These are phyloP conservation scores for Waltergamsia citrina DNA, from an alignment of 2,329 filamentous ascomycete genomes.

Conservation along the genomic window DNA sequence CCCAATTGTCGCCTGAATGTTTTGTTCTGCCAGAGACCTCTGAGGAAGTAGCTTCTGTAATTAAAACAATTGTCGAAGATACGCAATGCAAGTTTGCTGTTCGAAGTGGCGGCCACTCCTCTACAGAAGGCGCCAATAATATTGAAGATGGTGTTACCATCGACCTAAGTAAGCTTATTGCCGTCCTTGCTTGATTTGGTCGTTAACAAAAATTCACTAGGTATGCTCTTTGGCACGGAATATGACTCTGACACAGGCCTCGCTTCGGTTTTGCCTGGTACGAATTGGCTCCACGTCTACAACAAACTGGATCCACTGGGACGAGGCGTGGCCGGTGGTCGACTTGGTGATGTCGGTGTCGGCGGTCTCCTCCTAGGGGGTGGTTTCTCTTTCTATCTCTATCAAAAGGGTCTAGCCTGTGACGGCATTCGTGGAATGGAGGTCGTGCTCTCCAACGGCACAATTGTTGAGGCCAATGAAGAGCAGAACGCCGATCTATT, in stretches of 20 bases:
- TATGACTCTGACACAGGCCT: neutral
- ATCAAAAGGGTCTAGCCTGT: slow-evolving; percentile 33
- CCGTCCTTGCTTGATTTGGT: no score
- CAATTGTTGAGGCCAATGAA: slow-evolving; percentile 28
- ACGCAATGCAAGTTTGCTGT: slow-evolving; percentile 1
- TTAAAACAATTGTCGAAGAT: slow-evolving; percentile 2
- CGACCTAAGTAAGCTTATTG: no score
- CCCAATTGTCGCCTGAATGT: slow-evolving; percentile 6
- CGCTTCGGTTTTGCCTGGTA: neutral
- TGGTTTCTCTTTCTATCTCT: slow-evolving; percentile 13
- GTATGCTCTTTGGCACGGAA: neutral
- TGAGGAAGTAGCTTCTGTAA: slow-evolving; percentile 5
- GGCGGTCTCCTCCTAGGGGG: slow-evolving; percentile 17
- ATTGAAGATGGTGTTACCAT: slow-evolving; percentile 6
- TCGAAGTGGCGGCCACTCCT: slow-evolving; percentile 6
- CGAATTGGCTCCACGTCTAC: neutral
- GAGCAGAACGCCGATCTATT: slow-evolving; percentile 6
- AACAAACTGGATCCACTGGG: slow-evolving; percentile 15
- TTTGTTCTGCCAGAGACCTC: slow-evolving; percentile 6
- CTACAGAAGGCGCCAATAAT: slow-evolving; percentile 6
- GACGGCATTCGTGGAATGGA: slow-evolving; percentile 34
- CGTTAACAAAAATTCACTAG: no score
- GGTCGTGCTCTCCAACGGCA: slow-evolving; percentile 36
- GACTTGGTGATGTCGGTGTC: slow-evolving; percentile 22
- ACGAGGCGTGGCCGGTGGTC: slow-evolving; percentile 31